Conservation (phyloP, 495 filamentous ascomycete species). For the Annulohypoxylon maeteangense region DNA sequence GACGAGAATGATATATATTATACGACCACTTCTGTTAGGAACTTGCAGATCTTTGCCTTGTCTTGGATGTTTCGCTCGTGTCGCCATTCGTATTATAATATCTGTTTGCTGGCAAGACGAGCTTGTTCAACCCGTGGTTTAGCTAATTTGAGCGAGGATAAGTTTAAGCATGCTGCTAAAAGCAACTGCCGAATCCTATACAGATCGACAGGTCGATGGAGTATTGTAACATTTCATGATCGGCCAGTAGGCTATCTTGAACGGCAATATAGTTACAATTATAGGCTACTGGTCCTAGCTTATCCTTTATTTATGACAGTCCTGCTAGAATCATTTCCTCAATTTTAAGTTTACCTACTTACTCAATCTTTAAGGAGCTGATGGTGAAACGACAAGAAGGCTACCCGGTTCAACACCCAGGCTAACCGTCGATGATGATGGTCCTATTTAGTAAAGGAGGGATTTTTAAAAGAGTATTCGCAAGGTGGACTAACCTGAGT, state of each 20-base stretch:
- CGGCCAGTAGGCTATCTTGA: conserved; percentile 1
- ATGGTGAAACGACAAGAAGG: background rate
- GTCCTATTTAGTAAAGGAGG: background rate
- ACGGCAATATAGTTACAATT: background rate
- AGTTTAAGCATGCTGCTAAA: background rate
- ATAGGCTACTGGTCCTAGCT: background rate
- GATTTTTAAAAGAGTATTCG: too few relatives aligned
- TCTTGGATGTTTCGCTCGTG: background rate
- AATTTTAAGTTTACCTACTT: background rate
- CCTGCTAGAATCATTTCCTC: background rate
- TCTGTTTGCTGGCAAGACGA: background rate
- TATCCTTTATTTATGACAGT: background rate
- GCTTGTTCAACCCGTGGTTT: background rate
- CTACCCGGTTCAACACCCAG: background rate
- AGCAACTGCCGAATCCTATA: background rate
- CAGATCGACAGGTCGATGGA: background rate
- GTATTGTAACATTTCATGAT: background rate
- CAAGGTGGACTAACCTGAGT: background rate
- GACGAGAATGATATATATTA: conserved; percentile 4
- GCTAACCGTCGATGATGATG: background rate
- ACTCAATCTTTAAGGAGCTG: background rate
- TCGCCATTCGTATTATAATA: background rate
- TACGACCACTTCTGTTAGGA: background rate
- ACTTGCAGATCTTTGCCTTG: background rate
- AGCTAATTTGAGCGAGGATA: background rate